Evolutionary conservation across 2,329 filamentous ascomycete genomes (phyloP), one percentile per base, ranked within the genome.

Genomic region (Diaporthe batatas): DNA sequence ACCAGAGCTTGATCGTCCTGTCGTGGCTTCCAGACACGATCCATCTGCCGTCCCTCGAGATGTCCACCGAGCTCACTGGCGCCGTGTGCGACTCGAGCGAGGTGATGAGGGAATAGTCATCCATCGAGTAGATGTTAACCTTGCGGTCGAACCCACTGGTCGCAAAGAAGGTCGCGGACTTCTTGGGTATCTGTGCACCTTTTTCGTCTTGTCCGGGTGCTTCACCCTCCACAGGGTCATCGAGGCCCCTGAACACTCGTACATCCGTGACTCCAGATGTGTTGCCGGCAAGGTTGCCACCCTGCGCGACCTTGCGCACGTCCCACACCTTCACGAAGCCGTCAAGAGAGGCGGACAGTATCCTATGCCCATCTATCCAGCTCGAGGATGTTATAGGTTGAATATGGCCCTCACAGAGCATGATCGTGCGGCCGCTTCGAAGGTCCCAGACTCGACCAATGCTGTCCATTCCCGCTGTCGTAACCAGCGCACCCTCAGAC

Each of bases 251-350:
- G 85, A 93, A 98, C 94, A 96, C 98, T 75, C 95, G 88, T 75
- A 99, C 84, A 81, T 99, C 96, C 1, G 95, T 96, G 10, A 99
- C 95, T 44, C 96, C 93, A 76, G 94, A 96, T 65, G 91, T 92
- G 81, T 99, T 96, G 8, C 96, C 96, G 64, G 96, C 96, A 59
- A 99, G 93, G 23, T 93, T 94, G 16, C 94, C 96, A 0, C 90
- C 92, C 75, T 92, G 91, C 77, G 93, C 90, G 64, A 98, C 95
- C 78, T 96, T 96, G 58, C 96, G 91, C 68, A 99, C 88, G 80
- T 99, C 96, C 96, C 96, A 99, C 83, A 96, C 98, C 82, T 98
- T 98, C 79, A 98, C 91, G 90, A 96, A 98, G 23, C 96, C 96
- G 80, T 99, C 96, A 2, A 92, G 94, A 18, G 95, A 97, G 1